A percentile compares a stretch with the other conserved stretches of the same genome.
Evolutionary conservation across 495 filamentous ascomycete genomes (phyloP).

Genomic region (Aspergillus diversus): DNA sequence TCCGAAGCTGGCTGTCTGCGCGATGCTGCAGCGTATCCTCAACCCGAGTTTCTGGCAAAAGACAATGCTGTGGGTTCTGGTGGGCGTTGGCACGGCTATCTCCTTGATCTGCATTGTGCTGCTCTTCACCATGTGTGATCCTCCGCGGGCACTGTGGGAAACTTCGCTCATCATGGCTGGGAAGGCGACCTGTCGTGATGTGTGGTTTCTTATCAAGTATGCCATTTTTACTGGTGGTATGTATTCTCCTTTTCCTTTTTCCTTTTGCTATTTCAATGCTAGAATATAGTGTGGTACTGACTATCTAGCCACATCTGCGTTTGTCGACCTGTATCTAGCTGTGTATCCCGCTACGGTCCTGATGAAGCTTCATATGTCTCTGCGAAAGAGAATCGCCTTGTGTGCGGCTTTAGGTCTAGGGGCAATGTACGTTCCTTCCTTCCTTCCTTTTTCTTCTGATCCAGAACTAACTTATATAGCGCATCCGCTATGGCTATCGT

Average conservation of each 20-base stretch:
- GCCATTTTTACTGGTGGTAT: conserved; percentile 42
- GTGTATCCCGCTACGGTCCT: conserved; percentile 37
- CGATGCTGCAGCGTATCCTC: conserved; percentile 33
- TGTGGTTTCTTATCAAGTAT: conserved; percentile 41
- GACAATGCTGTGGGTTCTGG: conserved; percentile 26
- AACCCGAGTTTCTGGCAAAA: conserved; percentile 25
- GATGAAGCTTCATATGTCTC: conserved; percentile 43
- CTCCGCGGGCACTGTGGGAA: conserved; percentile 33
- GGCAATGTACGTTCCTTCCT: conserved; percentile 31
- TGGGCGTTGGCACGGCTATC: conserved; percentile 21
- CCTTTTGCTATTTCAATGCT: neutral
- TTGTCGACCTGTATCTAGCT: conserved; percentile 42
- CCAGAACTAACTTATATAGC: conserved; percentile 21
- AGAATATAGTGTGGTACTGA: neutral
- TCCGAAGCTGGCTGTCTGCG: conserved; percentile 34
- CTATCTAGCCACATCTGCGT: conserved; percentile 36
- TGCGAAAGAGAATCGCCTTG: conserved; percentile 42
- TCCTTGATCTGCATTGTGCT: conserved; percentile 32
- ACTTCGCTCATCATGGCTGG: conserved; percentile 24
- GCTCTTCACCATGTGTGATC: conserved; percentile 35
- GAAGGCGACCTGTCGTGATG: conserved; percentile 33
- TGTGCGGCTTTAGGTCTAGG: conserved; percentile 41
- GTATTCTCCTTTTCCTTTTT: neutral
- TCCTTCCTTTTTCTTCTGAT: no score
- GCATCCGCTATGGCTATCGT: conserved; percentile 40